Base-by-base conservation (phyloP, 768 basidiomycete genomes). In the Tricholomella constricta region DNA sequence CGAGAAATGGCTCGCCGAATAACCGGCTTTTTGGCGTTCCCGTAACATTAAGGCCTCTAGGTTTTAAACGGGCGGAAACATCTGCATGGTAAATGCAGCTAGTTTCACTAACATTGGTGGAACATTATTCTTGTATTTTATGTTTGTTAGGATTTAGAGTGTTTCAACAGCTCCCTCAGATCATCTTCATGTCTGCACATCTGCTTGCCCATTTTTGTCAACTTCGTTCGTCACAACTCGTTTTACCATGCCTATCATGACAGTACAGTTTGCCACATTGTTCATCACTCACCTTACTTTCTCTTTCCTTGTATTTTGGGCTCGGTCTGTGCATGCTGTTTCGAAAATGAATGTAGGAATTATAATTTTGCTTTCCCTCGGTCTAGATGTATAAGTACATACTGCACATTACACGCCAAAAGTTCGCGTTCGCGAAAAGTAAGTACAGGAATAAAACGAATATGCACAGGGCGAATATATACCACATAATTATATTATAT, bases 1-100 rank as follows among this genome's bases (percentile, higher is more conserved):
- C 71, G 92, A 92, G 73, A 92, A 91, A 71, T 92, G 91, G 89
- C 79, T 93, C 32, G 89, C 85, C 32, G 91, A 94, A 66, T 93
- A 76, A 77, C 43, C 43, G 14, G 19, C 17, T 40, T 20, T 20
- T 31, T 23, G 42, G 37, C 22, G 41, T 27, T 17, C 15, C 35
- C 40, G 31, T 42, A 50, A 44, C 37, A n/a, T 22, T 45, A 9
- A 25, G 19, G 40, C 40, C 23, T 43, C 48, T 26, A 43, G 20
- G 44, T 23, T 44, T 36, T 38, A 35, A 44, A 48, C 48, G 45
- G 32, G 37, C 26, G 38, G 45, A 48, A 14, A 45, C 50, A 47
- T 31, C 31, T 40, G 38, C 31, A 42, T 20, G 34, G 51, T 42
- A 35, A 45, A 29, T 46, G 48, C 38, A 27, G 25, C 45, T 53